Evolutionary conservation across 2,329 filamentous ascomycete species (phyloP).

Genomic region (Penicillium brasilianum): DNA sequence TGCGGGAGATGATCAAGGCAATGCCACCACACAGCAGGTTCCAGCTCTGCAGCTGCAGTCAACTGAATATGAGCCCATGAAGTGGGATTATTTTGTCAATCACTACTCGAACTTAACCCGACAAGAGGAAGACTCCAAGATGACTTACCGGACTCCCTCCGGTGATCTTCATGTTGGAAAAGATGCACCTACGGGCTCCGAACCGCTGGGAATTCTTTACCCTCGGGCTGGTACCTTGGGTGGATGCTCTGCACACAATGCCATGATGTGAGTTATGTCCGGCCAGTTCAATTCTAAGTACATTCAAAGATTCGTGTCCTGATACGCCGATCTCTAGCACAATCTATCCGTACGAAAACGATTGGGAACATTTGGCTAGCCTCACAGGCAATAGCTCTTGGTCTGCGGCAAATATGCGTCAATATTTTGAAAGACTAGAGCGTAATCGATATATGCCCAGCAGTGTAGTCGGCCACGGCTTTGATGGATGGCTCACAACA

Average conservation of each 20-base stretch:
- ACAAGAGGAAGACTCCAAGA: constrained; percentile 63
- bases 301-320: constrained; percentile 23
- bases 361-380: constrained; percentile 61
- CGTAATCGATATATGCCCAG: constrained; percentile 56
- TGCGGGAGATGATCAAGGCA: constrained; percentile 63
- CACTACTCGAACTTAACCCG: constrained; percentile 62
- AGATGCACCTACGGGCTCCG: constrained; percentile 56
- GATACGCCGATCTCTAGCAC: constrained; percentile 34
- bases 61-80: constrained; percentile 61
- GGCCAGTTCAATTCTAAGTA: no score
- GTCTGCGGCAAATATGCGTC: constrained; percentile 61
- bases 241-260: constrained; percentile 66
- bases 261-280: constrained; percentile 56
- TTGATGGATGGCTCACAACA: constrained; percentile 62
- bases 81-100: constrained; percentile 69
- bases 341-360: constrained; percentile 62
- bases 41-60: constrained; percentile 60
- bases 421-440: constrained; percentile 60
- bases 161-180: constrained; percentile 61
- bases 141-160: constrained; percentile 59
- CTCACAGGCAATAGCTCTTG: constrained; percentile 65
- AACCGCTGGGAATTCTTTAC: constrained; percentile 59
- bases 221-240: constrained; percentile 62
- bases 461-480: constrained; percentile 58
- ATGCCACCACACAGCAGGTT: constrained; percentile 57